A percentile compares a stretch with the other conserved stretches of the same genome.
Conservation (phyloP, 257 asterid species). For the Avicennia marina region DNA sequence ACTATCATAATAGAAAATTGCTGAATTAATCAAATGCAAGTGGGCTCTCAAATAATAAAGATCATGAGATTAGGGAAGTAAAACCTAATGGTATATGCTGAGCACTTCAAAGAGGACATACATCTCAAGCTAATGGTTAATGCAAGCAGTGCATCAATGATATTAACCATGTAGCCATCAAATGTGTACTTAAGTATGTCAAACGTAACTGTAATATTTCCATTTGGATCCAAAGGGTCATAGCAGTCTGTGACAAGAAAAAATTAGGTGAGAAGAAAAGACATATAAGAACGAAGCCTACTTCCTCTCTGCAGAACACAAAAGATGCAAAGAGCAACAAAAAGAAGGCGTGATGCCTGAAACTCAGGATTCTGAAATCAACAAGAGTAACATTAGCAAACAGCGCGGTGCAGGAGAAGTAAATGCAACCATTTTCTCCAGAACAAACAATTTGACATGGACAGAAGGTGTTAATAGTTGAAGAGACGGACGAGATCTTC, state of each 20-base stretch:
- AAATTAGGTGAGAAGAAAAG: constrained; percentile 6
- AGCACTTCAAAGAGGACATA: not conserved
- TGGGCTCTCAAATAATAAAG: too few species aligned
- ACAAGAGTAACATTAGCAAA: constrained; percentile 20
- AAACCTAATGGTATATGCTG: too few species aligned
- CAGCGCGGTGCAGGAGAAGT: constrained; percentile 12
- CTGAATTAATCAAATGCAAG: too few species aligned
- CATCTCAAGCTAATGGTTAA: not conserved
- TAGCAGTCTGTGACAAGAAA: constrained; percentile 48
- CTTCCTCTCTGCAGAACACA: not conserved
- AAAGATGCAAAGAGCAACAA: not conserved
- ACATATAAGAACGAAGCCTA: not conserved
- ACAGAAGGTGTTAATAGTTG: constrained; percentile 1
- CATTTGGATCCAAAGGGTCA: constrained; percentile 71
- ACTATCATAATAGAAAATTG: too few species aligned
- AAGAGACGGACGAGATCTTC: not conserved
- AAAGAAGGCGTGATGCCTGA: constrained; percentile 43
- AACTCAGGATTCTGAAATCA: constrained; percentile 24
- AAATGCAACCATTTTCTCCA: constrained; percentile 26
- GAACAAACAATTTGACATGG: not conserved
- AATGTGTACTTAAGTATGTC: constrained; percentile 40
- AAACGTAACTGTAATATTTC: constrained; percentile 48
- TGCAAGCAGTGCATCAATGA: not conserved
- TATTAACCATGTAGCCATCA: constrained; percentile 62
- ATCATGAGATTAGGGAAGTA: not conserved